A percentile compares a stretch with the other conserved stretches of the same genome.
Evolutionary conservation across 192 early-diverging fungal species (phyloP).

Genomic region (Diversispora epigaea): DNA sequence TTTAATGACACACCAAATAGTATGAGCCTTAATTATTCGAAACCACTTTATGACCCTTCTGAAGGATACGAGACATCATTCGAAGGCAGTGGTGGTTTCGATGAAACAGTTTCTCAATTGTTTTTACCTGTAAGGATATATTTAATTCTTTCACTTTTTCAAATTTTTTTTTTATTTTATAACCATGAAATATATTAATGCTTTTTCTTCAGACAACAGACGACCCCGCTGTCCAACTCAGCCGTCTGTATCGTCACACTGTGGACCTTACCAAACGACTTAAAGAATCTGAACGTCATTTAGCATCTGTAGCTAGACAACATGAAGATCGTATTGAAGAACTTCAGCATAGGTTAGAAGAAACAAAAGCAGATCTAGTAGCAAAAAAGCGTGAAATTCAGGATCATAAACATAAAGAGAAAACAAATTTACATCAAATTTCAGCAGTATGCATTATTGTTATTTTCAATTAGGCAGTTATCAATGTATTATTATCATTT

Average conservation of each 20-base stretch:
- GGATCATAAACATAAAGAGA: slow-evolving; percentile 48
- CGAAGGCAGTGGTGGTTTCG: slow-evolving; percentile 19
- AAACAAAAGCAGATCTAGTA: slow-evolving; percentile 40
- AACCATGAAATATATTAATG: neutral
- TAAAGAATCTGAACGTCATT: slow-evolving; percentile 46
- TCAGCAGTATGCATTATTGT: slow-evolving; percentile 33
- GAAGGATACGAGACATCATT: slow-evolving; percentile 3
- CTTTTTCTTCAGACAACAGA: neutral
- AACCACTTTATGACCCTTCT: neutral
- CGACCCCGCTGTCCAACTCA: slow-evolving; percentile 33
- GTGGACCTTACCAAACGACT: slow-evolving; percentile 42
- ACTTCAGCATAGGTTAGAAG: slow-evolving; percentile 44
- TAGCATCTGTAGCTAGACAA: slow-evolving; percentile 45
- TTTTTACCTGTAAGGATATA: neutral
- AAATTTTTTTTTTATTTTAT: slow-evolving; percentile 12
- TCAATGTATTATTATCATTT: neutral
- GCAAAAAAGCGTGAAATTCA: slow-evolving; percentile 42
- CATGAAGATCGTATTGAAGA: slow-evolving; percentile 47
- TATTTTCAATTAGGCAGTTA: neutral
- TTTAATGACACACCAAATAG: neutral
- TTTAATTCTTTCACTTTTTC: neutral
- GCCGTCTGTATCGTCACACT: slow-evolving; percentile 40
- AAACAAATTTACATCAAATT: slow-evolving; percentile 46
- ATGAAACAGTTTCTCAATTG: neutral
- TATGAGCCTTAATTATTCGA: neutral